These are phyloP conservation scores for Saccharomycopsis hybrid DNA, from an alignment of 1,139 yeast species.

Conservation along the genomic window DNA sequence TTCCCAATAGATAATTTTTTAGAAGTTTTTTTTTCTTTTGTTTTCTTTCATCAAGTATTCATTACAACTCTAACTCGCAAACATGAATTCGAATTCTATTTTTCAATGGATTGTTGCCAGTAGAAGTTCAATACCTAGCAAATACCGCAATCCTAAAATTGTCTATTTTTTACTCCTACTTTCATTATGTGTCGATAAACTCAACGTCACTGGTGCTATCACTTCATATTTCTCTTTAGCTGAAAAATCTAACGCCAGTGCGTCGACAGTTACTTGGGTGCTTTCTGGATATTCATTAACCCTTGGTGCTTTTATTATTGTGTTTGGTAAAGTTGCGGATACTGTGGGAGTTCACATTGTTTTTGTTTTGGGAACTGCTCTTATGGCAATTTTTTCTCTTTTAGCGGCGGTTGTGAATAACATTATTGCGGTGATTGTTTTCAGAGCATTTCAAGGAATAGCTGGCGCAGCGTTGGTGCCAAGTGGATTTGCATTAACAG, in stretches of 20 bases:
- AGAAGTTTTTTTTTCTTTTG: too few species aligned
- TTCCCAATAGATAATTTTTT: too few species aligned
- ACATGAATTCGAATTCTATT: too few species aligned
- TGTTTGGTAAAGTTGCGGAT: slow-evolving; percentile 32
- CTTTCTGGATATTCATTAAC: slow-evolving; percentile 33
- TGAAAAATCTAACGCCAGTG: slow-evolving; percentile 24
- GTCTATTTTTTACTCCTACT: neutral
- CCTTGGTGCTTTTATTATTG: slow-evolving; percentile 31
- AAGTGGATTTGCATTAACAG: slow-evolving; percentile 29
- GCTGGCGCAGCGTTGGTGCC: slow-evolving; percentile 33
- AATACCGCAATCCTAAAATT: neutral
- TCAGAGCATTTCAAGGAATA: slow-evolving; percentile 34
- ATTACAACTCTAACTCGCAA: too few species aligned
- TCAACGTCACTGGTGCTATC: slow-evolving; percentile 29
- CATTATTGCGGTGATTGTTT: slow-evolving; percentile 28
- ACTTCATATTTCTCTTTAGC: slow-evolving; percentile 24
- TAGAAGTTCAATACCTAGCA: neutral
- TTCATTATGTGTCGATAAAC: slow-evolving; percentile 4
- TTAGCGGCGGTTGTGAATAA: slow-evolving; percentile 26
- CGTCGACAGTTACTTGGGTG: slow-evolving; percentile 29
- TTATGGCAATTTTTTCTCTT: slow-evolving; percentile 27
- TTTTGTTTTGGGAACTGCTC: slow-evolving; percentile 23
- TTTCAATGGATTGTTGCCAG: neutral
- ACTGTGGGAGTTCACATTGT: slow-evolving; percentile 29
- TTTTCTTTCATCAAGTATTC: too few species aligned